Evolutionary conservation across 2,329 filamentous ascomycete species (phyloP).

Genomic region (Curvularia hawaiiensis): DNA sequence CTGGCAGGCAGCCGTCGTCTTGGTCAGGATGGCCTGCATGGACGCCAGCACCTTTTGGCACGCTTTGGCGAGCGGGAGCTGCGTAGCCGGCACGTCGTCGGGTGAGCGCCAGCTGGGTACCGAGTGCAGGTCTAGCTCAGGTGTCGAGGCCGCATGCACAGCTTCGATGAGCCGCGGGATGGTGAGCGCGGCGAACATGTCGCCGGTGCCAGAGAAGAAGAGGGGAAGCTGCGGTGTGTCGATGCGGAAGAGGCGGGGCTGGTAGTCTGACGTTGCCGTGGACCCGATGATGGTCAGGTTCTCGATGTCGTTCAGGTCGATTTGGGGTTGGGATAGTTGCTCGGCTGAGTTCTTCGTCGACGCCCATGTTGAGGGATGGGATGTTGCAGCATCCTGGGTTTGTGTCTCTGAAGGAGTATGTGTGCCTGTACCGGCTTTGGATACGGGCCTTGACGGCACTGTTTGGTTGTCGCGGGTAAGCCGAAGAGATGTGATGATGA

Average conservation of each 20-base stretch:
- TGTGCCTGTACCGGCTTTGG: constrained; percentile 41
- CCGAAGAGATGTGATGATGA: constrained; percentile 90
- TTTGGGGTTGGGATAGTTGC: not conserved
- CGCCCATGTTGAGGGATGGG: not conserved
- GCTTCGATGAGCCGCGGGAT: constrained; percentile 88
- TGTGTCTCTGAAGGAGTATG: constrained; percentile 29
- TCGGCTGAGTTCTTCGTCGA: constrained; percentile 13
- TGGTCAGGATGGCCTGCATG: constrained; percentile 84
- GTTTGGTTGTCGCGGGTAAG: constrained; percentile 62
- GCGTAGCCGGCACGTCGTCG: constrained; percentile 69
- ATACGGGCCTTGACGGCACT: constrained; percentile 33
- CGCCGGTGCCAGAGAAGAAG: constrained; percentile 95
- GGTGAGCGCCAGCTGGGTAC: constrained; percentile 75
- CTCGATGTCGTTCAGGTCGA: constrained; percentile 23
- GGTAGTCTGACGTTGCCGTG: constrained; percentile 66
- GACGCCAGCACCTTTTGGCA: constrained; percentile 86
- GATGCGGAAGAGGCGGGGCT: constrained; percentile 84
- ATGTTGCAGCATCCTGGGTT: constrained; percentile 1
- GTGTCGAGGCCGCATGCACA: constrained; percentile 55
- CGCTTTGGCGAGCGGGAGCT: constrained; percentile 82
- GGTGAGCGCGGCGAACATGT: constrained; percentile 96
- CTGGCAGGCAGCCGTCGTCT: constrained; percentile 69
- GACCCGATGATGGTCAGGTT: constrained; percentile 77
- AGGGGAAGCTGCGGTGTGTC: constrained; percentile 86
- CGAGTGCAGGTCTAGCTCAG: constrained; percentile 52